A percentile compares a stretch with the other conserved stretches of the same genome.
Evolutionary conservation across 192 early-diverging fungal species (phyloP).

Genomic region (Backusella tarrabulga): DNA sequence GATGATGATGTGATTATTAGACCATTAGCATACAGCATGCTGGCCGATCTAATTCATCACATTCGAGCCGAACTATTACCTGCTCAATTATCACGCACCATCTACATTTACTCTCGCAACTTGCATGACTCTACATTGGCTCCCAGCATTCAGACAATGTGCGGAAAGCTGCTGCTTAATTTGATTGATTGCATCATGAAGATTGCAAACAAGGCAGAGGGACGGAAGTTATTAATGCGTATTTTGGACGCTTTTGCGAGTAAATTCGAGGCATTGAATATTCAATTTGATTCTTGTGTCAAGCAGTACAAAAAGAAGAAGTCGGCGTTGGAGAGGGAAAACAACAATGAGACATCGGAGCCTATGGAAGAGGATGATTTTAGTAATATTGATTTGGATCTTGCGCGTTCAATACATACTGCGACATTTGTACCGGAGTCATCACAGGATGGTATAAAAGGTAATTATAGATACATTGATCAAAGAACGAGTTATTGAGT

Average conservation of each 20-base stretch:
- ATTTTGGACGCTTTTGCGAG: constrained; percentile 84
- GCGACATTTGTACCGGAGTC: constrained; percentile 40
- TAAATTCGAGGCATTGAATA: constrained; percentile 70
- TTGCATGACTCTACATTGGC: constrained; percentile 90
- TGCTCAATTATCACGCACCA: constrained; percentile 75
- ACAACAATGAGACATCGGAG: not conserved
- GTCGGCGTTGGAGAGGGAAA: constrained; percentile 33
- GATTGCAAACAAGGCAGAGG: constrained; percentile 60
- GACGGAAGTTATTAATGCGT: constrained; percentile 72
- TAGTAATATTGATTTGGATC: constrained; percentile 47
- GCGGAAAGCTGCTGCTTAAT: constrained; percentile 88
- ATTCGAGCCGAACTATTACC: constrained; percentile 82
- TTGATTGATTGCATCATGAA: constrained; percentile 85
- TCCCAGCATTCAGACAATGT: constrained; percentile 95
- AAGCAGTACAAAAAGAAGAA: constrained; percentile 59
- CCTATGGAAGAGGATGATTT: constrained; percentile 54
- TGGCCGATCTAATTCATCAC: constrained; percentile 96
- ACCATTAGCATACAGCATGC: constrained; percentile 90
- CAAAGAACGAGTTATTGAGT: not conserved
- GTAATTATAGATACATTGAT: not conserved
- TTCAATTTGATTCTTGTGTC: constrained; percentile 57
- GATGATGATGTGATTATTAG: constrained; percentile 38
- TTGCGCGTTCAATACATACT: constrained; percentile 53
- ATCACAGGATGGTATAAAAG: constrained; percentile 68
- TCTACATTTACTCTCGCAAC: constrained; percentile 90